Base-by-base conservation (phyloP, 1,284 basidiomycete species). In the Wolfiporia cocos region DNA sequence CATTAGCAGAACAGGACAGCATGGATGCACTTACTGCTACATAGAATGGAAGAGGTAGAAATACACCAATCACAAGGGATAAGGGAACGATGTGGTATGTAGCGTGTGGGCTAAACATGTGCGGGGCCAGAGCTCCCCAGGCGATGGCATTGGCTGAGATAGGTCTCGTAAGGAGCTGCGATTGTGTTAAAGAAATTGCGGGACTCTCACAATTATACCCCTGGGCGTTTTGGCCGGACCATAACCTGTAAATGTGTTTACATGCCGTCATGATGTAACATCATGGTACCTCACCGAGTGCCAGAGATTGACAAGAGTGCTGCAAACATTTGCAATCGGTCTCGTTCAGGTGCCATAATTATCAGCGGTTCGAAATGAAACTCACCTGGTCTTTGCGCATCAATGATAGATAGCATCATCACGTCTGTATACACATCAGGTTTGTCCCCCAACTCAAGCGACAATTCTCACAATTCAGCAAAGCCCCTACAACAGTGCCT, bases 191-290 rank as follows among this genome's bases (percentile, higher is more conserved):
- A 18, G 21, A 18, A 34, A 11, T 18, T n/a, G 18, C n/a, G 14
- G 33, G 18, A n/a, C 3, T 45, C 55, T 56, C 54, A 54, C 59
- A 62, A 58, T 69, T 69, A 57, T 64, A 69, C 31, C 55, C 53
- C 49, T 74, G 73, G 1, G 73, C 71, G 55, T 76, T 73, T 57
- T 75, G 73, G 22, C 74, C 74, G 19, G 71, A 74, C 73, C 71
- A 72, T 44, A 66, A 52, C 52, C 49, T 46, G 29, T 15, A 11
- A 14, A 9, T 19, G 18, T 9, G 9, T 34, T 9, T 9, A 29
- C n/a, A 29, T 29, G 5, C 14, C 14, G 20, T n/a, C 5, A 9
- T 23, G 41, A 12, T 14, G 17, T 21, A 30, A 12, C 10, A 15
- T 14, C 34, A 18, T 11, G 30, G 17, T 18, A 36, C 34, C 3